Evolutionary conservation across 257 asterid genomes (phyloP).

Genomic region (Craterostigma plantagineum): DNA sequence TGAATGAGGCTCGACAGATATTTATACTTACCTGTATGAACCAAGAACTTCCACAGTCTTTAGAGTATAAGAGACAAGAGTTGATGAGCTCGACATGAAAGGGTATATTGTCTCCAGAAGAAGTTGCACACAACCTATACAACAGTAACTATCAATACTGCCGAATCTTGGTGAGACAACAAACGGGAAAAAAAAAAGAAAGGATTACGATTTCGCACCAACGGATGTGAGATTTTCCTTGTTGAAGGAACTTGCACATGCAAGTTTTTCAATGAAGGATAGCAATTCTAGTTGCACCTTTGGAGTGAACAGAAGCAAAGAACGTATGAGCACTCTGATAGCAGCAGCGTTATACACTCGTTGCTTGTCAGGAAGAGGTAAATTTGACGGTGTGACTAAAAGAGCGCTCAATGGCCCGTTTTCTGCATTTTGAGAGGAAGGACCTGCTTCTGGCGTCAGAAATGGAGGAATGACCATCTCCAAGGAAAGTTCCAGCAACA

Average conservation of each 20-base stretch:
- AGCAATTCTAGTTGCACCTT: constrained; percentile 89
- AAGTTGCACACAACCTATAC: constrained; percentile 90
- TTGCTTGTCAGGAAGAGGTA: constrained; percentile 52
- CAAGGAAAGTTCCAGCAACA: constrained; percentile 82
- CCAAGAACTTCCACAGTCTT: constrained; percentile 94
- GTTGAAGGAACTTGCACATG: constrained; percentile 74
- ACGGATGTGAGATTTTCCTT: constrained; percentile 89
- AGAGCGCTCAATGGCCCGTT: constrained; percentile 42
- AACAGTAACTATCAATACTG: constrained; percentile 10
- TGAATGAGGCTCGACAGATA: not conserved
- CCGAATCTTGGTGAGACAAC: too few relatives aligned
- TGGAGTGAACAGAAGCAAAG: constrained; percentile 73
- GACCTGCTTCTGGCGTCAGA: constrained; percentile 39
- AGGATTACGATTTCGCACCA: constrained; percentile 37
- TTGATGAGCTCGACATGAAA: constrained; percentile 67
- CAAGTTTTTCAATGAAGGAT: constrained; percentile 67
- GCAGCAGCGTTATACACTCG: constrained; percentile 88
- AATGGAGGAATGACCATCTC: constrained; percentile 85
- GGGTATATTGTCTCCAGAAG: constrained; percentile 84
- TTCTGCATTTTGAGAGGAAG: constrained; percentile 19
- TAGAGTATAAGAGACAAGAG: constrained; percentile 59
- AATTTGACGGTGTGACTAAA: constrained; percentile 51
- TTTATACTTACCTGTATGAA: constrained; percentile 53
- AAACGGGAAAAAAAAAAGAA: constrained; percentile 4
- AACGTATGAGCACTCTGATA: constrained; percentile 68